A percentile compares a stretch with the other conserved stretches of the same genome.
Conservation (phyloP, 2,329 filamentous ascomycete genomes). For the Beauveria medogensis region DNA sequence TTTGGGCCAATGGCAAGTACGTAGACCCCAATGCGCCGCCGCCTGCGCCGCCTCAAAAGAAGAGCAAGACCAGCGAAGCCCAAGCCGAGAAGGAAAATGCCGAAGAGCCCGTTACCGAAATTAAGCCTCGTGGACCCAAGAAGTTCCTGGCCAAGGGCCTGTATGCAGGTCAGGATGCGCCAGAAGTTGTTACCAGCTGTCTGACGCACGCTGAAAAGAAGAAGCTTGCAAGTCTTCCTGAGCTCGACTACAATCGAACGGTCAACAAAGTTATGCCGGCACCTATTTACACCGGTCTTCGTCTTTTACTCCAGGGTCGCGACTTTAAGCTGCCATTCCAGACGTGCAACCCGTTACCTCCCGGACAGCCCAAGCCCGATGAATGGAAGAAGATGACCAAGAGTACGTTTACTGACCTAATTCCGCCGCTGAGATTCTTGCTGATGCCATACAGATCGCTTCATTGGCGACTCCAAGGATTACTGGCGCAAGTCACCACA, state of each 20-base stretch:
- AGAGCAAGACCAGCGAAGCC: conserved; percentile 20
- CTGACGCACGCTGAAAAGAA: conserved; percentile 45
- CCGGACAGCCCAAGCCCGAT: conserved; percentile 81
- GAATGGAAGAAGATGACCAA: conserved; percentile 89
- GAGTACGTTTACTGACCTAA: conserved; percentile 44
- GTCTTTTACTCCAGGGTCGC: conserved; percentile 60
- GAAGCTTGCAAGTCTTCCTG: conserved; percentile 38
- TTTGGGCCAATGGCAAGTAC: conserved; percentile 59
- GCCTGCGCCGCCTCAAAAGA: conserved; percentile 30
- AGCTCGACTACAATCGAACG: conserved; percentile 36
- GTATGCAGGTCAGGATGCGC: conserved; percentile 70
- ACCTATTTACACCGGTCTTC: conserved; percentile 71
- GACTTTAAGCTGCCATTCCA: conserved; percentile 88
- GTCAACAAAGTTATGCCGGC: conserved; percentile 57
- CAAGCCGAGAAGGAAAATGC: conserved; percentile 21
- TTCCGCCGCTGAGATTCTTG: background rate
- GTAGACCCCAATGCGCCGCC: conserved; percentile 38
- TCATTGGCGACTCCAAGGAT: conserved; percentile 73
- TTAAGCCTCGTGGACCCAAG: conserved; percentile 49
- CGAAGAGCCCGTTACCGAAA: conserved; percentile 29
- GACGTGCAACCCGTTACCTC: conserved; percentile 77
- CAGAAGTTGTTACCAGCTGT: conserved; percentile 38
- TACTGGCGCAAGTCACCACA: conserved; percentile 75
- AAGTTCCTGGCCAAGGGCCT: conserved; percentile 76
- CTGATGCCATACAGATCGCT: conserved; percentile 59